Conservation (phyloP, 768 basidiomycete species). For the Boletus rubroflammeus region DNA sequence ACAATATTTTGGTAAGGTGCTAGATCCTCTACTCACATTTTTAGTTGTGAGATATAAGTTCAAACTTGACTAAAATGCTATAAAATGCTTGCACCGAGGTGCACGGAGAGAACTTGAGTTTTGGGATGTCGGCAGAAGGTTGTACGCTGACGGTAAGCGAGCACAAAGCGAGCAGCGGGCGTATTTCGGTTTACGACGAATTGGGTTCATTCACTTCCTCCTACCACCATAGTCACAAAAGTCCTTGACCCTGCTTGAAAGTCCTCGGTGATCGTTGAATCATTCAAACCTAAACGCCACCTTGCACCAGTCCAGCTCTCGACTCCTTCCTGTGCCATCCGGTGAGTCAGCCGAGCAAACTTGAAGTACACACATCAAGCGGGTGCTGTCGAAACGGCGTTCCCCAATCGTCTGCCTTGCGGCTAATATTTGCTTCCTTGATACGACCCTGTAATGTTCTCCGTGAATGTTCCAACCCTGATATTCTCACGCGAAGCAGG, state of each 20-base stretch:
- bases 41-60: too few relatives aligned
- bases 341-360: too few relatives aligned
- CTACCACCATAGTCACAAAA: neutral
- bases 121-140: neutral
- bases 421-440: neutral
- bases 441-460: neutral
- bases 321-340: neutral
- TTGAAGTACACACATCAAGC: neutral
- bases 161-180: neutral
- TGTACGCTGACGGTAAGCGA: neutral
- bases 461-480: neutral
- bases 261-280: neutral
- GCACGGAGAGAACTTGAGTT: neutral
- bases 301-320: neutral
- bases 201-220: neutral
- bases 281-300: neutral
- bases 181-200: neutral
- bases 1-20: too few relatives aligned
- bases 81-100: too few relatives aligned
- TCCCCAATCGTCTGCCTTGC: neutral
- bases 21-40: too few relatives aligned
- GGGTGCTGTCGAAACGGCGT: neutral
- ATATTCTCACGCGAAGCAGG: slow-evolving; percentile 3
- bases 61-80: too few relatives aligned
- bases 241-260: neutral